A percentile compares a stretch with the other conserved stretches of the same genome.
phyloP scores from a whole-genome alignment of 192 early-diverging fungal genomes.

The Coemansia sp. region DNA sequence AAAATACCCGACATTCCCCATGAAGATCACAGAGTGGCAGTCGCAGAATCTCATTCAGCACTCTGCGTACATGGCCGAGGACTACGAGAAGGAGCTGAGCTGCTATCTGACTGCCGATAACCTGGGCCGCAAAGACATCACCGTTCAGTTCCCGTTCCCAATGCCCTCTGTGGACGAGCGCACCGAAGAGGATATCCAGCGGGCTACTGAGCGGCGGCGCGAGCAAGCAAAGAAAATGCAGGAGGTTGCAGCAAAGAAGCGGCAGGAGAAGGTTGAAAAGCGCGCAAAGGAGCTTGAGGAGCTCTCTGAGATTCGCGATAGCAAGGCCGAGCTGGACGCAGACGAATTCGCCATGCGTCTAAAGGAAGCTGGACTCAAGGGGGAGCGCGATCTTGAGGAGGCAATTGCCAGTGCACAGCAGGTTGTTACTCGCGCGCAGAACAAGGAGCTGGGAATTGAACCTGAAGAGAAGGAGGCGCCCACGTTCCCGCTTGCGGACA shows the following conservation, averaged over 20 bases:
- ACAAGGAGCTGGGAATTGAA: constrained; percentile 79
- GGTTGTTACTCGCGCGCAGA: constrained; percentile 67
- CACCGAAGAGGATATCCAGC: constrained; percentile 74
- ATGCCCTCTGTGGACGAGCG: constrained; percentile 66
- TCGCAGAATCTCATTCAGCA: constrained; percentile 70
- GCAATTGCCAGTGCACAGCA: constrained; percentile 68
- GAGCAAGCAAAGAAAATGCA: constrained; percentile 74
- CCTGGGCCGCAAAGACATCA: constrained; percentile 62
- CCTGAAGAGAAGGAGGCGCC: constrained; percentile 77
- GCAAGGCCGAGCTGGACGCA: constrained; percentile 23
- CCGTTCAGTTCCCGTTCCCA: constrained; percentile 81
- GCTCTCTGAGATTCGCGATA: constrained; percentile 27
- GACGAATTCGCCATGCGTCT: constrained; percentile 50
- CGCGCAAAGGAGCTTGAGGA: constrained; percentile 66
- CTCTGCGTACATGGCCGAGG: constrained; percentile 68
- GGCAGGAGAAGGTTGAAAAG: constrained; percentile 76
- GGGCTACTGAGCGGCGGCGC: constrained; percentile 62
- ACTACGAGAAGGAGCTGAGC: constrained; percentile 71
- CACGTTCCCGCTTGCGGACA: constrained; percentile 67
- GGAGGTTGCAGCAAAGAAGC: constrained; percentile 76
- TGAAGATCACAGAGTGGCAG: constrained; percentile 73
- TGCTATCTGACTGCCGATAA: constrained; percentile 60
- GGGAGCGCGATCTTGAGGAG: constrained; percentile 71
- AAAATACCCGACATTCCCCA: constrained; percentile 88
- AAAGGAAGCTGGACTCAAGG: constrained; percentile 59